A percentile compares a stretch with the other conserved stretches of the same genome.
Conservation (phyloP, 495 filamentous ascomycete species). For the Pseudomonodictys pantanalensis region DNA sequence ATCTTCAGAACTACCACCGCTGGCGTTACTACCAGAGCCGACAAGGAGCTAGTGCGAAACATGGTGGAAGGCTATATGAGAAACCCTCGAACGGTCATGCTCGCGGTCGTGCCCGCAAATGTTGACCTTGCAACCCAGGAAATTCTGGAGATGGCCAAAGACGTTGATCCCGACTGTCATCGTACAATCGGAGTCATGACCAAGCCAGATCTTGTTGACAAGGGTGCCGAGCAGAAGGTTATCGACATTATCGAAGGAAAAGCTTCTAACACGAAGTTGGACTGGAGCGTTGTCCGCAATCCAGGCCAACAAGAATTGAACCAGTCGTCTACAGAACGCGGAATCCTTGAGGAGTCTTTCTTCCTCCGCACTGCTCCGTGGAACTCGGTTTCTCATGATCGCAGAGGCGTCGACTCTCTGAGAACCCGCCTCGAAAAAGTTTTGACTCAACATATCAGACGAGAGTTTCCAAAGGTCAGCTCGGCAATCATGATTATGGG, state of each 20-base stretch:
- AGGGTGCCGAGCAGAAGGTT: conserved; percentile 39
- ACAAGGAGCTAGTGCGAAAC: neutral
- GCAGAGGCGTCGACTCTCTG: conserved; percentile 49
- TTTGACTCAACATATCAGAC: conserved; percentile 47
- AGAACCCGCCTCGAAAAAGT: conserved; percentile 46
- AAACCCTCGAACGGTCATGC: conserved; percentile 54
- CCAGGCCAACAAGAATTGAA: conserved; percentile 47
- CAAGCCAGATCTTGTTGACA: conserved; percentile 46
- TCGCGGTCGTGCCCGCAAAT: conserved; percentile 58
- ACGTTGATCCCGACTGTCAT: conserved; percentile 45
- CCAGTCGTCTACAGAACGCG: conserved; percentile 30
- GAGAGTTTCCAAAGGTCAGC: conserved; percentile 52
- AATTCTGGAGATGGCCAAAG: conserved; percentile 46
- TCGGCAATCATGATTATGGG: neutral
- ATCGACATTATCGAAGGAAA: conserved; percentile 50
- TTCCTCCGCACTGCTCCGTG: neutral
- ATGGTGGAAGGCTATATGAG: conserved; percentile 17
- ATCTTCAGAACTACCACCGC: conserved; percentile 1
- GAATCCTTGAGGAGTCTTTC: conserved; percentile 36
- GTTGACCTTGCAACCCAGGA: conserved; percentile 51
- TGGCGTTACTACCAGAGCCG: conserved; percentile 3
- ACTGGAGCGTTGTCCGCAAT: conserved; percentile 59
- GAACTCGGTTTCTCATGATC: neutral
- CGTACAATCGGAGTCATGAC: conserved; percentile 56
- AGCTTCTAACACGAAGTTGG: conserved; percentile 47